phyloP scores from a whole-genome alignment of 2,329 filamentous ascomycete species.

The Colletotrichum viniferum region DNA sequence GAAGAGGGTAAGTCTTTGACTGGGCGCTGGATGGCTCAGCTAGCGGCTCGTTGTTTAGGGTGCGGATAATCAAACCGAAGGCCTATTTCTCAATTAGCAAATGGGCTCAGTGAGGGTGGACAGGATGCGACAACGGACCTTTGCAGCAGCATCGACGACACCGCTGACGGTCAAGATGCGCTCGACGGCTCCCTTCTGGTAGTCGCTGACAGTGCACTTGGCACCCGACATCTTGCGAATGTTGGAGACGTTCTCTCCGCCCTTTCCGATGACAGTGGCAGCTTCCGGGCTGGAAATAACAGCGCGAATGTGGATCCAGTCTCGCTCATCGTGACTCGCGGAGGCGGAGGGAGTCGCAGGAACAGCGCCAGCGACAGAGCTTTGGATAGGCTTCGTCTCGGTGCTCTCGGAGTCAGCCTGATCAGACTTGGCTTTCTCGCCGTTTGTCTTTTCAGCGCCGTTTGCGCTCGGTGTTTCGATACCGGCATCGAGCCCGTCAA shows the following conservation, averaged over 20 bases:
- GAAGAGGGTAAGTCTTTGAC: conserved; percentile 96
- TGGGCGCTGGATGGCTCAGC: conserved; percentile 86
- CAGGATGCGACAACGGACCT: conserved; percentile 59
- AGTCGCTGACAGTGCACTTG: conserved; percentile 99
- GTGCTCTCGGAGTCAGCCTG: conserved; percentile 67
- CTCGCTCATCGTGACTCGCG: conserved; percentile 82
- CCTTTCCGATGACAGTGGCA: conserved; percentile 97
- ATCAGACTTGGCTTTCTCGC: conserved; percentile 59
- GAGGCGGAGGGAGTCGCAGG: conserved; percentile 45
- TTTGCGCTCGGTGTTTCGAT: conserved; percentile 51
- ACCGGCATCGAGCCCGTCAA: conserved; percentile 35
- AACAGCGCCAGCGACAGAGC: conserved; percentile 35
- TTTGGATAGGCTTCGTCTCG: conserved; percentile 47
- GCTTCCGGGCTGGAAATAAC: conserved; percentile 98
- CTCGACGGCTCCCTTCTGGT: conserved; percentile 95
- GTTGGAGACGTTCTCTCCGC: conserved; percentile 97
- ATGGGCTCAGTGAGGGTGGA: neutral
- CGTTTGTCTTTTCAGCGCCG: conserved; percentile 54
- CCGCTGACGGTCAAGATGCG: conserved; percentile 97
- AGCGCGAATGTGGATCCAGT: conserved; percentile 95
- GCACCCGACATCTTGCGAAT: conserved; percentile 94
- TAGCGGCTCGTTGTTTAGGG: conserved; percentile 94
- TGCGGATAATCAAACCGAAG: conserved; percentile 97
- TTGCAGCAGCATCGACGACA: conserved; percentile 93
- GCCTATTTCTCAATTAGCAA: conserved; percentile 58